Evolutionary conservation across 306 rosid genomes (phyloP).

Genomic region (Pyrus bretschneideri): DNA sequence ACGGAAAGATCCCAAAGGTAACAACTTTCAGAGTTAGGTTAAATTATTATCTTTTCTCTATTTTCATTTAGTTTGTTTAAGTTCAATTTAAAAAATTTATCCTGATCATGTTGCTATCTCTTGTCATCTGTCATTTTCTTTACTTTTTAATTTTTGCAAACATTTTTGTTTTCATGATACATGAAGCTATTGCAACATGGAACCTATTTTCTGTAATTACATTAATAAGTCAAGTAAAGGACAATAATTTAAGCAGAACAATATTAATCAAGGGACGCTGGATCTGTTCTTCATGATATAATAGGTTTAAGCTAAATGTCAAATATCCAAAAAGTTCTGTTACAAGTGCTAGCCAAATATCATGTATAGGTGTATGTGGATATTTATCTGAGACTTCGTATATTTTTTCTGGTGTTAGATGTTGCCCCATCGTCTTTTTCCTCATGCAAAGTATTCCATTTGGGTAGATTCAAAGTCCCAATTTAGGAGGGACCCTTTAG

Average conservation of each 20-base stretch:
- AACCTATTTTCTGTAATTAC: background rate
- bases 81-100: background rate
- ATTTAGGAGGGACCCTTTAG: slow-evolving; percentile 90
- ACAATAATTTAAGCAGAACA: background rate
- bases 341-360: background rate
- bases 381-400: slow-evolving; percentile 2
- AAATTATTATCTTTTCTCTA: background rate
- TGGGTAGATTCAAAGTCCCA: slow-evolving; percentile 99
- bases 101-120: background rate
- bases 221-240: background rate
- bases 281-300: background rate
- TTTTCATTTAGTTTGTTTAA: background rate
- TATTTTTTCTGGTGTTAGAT: slow-evolving; percentile 42
- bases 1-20: slow-evolving; percentile 97
- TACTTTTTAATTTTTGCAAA: background rate
- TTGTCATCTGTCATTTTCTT: background rate
- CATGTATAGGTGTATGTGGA: slow-evolving; percentile 4
- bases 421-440: slow-evolving; percentile 92
- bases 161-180: background rate
- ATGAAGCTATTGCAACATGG: background rate
- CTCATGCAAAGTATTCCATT: slow-evolving; percentile 80
- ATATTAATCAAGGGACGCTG: background rate
- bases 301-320: background rate
- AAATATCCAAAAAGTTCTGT: background rate
- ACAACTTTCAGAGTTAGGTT: background rate